Evolutionary conservation across 2,329 filamentous ascomycete species (phyloP).

Genomic region (Neonectria coccinea): DNA sequence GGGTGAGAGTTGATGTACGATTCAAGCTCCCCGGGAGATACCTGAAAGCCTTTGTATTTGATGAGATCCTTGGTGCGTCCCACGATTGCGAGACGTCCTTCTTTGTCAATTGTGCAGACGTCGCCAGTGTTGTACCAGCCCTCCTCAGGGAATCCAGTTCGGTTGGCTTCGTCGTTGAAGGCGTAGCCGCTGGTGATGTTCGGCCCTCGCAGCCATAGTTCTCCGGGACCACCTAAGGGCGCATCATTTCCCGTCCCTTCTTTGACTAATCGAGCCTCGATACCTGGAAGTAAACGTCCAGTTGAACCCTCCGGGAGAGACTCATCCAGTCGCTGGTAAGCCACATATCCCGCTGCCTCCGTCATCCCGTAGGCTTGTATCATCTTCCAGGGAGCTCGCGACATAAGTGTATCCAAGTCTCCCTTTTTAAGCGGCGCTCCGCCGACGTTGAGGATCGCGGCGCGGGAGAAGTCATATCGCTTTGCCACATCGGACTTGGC

Average conservation of each 20-base stretch:
- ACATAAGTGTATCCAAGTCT: constrained; percentile 48
- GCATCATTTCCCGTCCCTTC: constrained; percentile 53
- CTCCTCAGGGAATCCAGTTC: constrained; percentile 50
- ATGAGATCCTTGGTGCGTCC: constrained; percentile 56
- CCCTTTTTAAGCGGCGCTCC: constrained; percentile 51
- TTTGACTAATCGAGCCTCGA: constrained; percentile 55
- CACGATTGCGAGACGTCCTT: constrained; percentile 51
- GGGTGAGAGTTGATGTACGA: constrained; percentile 52
- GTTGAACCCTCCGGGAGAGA: constrained; percentile 48
- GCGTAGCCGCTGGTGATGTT: constrained; percentile 58
- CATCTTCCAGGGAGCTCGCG: constrained; percentile 52
- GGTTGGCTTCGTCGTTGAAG: constrained; percentile 54
- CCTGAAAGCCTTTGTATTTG: constrained; percentile 58
- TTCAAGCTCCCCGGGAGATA: constrained; percentile 54
- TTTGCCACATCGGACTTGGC: constrained; percentile 51
- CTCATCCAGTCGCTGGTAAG: constrained; percentile 53
- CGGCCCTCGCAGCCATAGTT: constrained; percentile 58
- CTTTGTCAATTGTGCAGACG: constrained; percentile 52
- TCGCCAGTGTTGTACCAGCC: constrained; percentile 62
- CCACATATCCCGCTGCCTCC: constrained; percentile 57
- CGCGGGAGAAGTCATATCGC: constrained; percentile 53
- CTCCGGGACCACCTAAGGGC: constrained; percentile 52
- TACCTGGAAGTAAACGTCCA: constrained; percentile 52
- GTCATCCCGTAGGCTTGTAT: constrained; percentile 61
- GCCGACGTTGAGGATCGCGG: constrained; percentile 53